These are phyloP conservation scores for Pseudogymnoascus sp. DNA, from an alignment of 2,329 filamentous ascomycete species.

Conservation along the genomic window DNA sequence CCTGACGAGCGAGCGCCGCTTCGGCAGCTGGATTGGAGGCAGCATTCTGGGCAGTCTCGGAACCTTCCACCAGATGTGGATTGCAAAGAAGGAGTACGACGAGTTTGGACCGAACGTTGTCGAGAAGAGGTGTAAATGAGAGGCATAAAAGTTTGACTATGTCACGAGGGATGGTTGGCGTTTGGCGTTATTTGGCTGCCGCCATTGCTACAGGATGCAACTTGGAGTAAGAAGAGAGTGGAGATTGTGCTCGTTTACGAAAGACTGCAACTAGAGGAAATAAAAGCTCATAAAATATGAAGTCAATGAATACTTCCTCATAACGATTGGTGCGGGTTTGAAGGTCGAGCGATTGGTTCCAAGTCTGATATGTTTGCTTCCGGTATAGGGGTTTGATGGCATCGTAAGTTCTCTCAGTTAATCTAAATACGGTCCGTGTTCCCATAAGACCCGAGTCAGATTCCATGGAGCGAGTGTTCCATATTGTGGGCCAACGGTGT, in stretches of 20 bases:
- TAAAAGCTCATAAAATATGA: slow-evolving; percentile 5
- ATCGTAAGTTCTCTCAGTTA: background rate
- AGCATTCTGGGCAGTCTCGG: slow-evolving; percentile 92
- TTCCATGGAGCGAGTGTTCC: background rate
- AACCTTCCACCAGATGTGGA: slow-evolving; percentile 99
- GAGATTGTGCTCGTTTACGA: background rate
- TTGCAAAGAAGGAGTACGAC: slow-evolving; percentile 93
- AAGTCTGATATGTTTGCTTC: background rate
- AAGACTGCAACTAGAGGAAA: slow-evolving; percentile 7
- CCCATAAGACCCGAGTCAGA: background rate
- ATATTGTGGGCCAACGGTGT: background rate
- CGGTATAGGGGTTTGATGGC: background rate
- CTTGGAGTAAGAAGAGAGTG: slow-evolving; percentile 6
- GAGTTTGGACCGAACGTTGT: slow-evolving; percentile 87
- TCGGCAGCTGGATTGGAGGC: slow-evolving; percentile 91
- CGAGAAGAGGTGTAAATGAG: slow-evolving; percentile 89
- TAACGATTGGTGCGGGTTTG: background rate
- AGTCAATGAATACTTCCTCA: background rate
- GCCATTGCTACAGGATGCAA: slow-evolving; percentile 7
- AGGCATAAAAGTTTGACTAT: background rate
- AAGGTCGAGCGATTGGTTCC: background rate
- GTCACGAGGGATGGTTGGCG: background rate
- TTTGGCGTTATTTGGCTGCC: slow-evolving; percentile 9
- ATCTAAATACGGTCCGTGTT: background rate
- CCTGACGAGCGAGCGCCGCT: slow-evolving; percentile 79